A percentile compares a stretch with the other conserved stretches of the same genome.
phyloP scores from a whole-genome alignment of 495 filamentous ascomycete species.

The Parathielavia hyrcaniae region DNA sequence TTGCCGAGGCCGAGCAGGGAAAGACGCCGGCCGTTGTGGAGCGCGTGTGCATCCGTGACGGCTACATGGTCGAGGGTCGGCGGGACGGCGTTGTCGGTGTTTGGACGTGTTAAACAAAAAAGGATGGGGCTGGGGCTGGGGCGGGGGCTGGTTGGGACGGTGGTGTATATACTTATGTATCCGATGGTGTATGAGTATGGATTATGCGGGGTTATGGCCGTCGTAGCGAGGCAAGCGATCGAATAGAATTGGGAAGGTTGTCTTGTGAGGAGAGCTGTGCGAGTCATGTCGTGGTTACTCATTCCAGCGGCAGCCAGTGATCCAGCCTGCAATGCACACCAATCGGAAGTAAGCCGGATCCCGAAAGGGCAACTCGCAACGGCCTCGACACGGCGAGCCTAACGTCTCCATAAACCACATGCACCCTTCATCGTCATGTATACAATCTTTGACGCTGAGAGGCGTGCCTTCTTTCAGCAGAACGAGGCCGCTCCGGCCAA shows the following conservation, averaged over 20 bases:
- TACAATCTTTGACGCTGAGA: too few relatives aligned
- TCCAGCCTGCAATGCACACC: background rate
- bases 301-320: too few relatives aligned
- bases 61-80: conserved; percentile 86
- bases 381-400: background rate
- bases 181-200: background rate
- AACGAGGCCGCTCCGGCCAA: too few relatives aligned
- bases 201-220: background rate
- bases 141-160: too few relatives aligned
- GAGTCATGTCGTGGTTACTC: too few relatives aligned
- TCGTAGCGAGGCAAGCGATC: background rate
- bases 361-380: background rate
- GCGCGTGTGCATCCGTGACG: conserved; percentile 84
- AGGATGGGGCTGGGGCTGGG: too few relatives aligned
- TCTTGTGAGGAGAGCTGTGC: background rate
- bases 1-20: conserved; percentile 55
- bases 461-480: too few relatives aligned
- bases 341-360: background rate
- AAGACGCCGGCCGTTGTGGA: conserved; percentile 67
- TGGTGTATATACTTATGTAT: background rate
- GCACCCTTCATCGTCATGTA: too few relatives aligned
- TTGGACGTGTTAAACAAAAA: conserved; percentile 58
- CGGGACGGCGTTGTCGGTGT: conserved; percentile 83
- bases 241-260: background rate
- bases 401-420: background rate